These are phyloP conservation scores for Helicosporidium sp. DNA, from an alignment of 139 green algal species.

Conservation along the genomic window DNA sequence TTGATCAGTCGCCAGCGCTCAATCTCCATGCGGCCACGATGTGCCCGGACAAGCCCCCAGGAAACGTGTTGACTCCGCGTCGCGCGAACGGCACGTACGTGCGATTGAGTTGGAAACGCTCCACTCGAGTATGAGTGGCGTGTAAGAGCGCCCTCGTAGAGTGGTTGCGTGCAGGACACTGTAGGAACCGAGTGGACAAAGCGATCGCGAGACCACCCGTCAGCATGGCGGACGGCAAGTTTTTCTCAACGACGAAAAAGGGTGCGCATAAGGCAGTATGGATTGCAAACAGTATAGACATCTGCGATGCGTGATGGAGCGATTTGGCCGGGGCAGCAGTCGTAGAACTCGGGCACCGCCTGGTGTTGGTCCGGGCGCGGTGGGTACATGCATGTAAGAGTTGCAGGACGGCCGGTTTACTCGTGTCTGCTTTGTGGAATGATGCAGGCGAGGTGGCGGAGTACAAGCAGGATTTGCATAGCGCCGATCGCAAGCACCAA, in stretches of 20 bases:
- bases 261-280: constrained; percentile 18
- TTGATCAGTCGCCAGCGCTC: too few relatives aligned
- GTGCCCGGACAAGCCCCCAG: background rate
- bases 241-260: constrained; percentile 88
- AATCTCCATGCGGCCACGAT: too few relatives aligned
- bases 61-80: background rate
- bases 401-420: background rate
- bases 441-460: constrained; percentile 81
- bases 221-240: constrained; percentile 59
- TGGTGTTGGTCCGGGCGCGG: background rate
- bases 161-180: too few relatives aligned
- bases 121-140: background rate
- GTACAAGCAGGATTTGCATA: constrained; percentile 78
- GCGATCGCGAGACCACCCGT: background rate
- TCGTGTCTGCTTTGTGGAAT: background rate
- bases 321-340: too few relatives aligned
- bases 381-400: background rate
- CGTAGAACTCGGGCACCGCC: too few relatives aligned
- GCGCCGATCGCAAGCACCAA: constrained; percentile 63
- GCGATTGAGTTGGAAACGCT: background rate
- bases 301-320: too few relatives aligned
- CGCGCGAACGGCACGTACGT: too few relatives aligned
- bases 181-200: too few relatives aligned
- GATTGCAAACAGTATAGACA: background rate
- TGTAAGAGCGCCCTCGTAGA: background rate